These are phyloP conservation scores for Fusarium penzigii DNA, from an alignment of 2,329 filamentous ascomycete species.

Conservation along the genomic window DNA sequence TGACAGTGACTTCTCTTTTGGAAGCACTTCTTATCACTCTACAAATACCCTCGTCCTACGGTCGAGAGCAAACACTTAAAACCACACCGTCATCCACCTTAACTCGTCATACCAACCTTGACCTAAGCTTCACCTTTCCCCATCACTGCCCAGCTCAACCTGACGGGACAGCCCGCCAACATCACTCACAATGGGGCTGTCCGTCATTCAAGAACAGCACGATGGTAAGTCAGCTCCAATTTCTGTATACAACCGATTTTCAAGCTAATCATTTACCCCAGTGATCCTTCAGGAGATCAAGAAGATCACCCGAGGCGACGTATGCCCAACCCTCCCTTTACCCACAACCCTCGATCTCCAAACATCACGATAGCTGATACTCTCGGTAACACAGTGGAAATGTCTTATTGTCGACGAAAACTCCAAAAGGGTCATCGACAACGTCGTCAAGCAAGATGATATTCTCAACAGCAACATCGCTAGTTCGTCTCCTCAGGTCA, in stretches of 20 bases:
- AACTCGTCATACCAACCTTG: background rate
- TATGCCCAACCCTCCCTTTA: conserved; percentile 44
- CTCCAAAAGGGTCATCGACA: conserved; percentile 84
- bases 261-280: conserved; percentile 25
- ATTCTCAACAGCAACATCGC: conserved; percentile 96
- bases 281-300: conserved; percentile 58
- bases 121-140: background rate
- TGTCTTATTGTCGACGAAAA: conserved; percentile 85
- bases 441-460: conserved; percentile 91
- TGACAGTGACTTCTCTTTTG: background rate
- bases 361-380: conserved; percentile 7
- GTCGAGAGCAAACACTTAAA: background rate
- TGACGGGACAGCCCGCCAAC: conserved; percentile 29
- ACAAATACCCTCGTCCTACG: background rate
- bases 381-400: conserved; percentile 73
- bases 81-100: background rate
- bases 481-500: conserved; percentile 59
- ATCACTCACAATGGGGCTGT: conserved; percentile 71
- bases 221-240: conserved; percentile 31
- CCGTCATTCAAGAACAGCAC: conserved; percentile 81
- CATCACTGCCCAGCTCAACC: background rate
- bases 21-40: background rate
- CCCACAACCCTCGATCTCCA: background rate
- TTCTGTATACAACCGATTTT: background rate
- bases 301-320: conserved; percentile 78